Evolutionary conservation across 768 basidiomycete species (phyloP), one percentile per base, ranked within the genome.

Genomic region (Pisolithus marmoratus): DNA sequence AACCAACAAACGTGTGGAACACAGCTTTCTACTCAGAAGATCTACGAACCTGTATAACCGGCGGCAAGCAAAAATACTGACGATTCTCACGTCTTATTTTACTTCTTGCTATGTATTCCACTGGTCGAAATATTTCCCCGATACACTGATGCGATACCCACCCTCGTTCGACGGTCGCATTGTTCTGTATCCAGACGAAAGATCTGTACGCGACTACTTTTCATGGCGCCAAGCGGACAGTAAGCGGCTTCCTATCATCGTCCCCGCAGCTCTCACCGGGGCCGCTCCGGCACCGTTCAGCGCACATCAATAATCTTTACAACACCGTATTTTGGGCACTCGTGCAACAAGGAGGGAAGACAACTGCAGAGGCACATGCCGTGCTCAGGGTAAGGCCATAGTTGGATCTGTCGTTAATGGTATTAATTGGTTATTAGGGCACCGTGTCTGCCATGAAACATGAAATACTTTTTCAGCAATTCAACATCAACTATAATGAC

Each of bases 231-330:
- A 98, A 67, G 89, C 87, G 0, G 95, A 98, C 64, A 95, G 95
- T 95, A 62, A 54, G 91, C 71, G 20, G 3, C 11, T 43, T 12
- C 20, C 37, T 1, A 20, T 31, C 40, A 2, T 11, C 42, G 17
- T 5, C n/a, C 47, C 15, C 8, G 17, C 23, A 47, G 26, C 14
- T 45, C 29, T 59, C 23, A 53, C 54, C 58, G 37, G 29, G 48
- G 59, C 58, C 58, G 58, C 49, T 49, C 49, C 57, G 46, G 46
- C 47, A 56, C 51, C 52, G 47, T 56, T 22, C 65, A 97, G 94
- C 96, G 0, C 96, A 99, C 64, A 87, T 98, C 64, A 99, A 99
- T 64, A 99, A 99, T 65, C 72, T 99, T 22, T 94, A 98, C 72
- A 99, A 99, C 63, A 97, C 96, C 0, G 75, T 73, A 0, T 99